Evolutionary conservation across 1,139 yeast genomes (phyloP), one percentile per base, ranked within the genome.

Genomic region (Pichia norvegensis): DNA sequence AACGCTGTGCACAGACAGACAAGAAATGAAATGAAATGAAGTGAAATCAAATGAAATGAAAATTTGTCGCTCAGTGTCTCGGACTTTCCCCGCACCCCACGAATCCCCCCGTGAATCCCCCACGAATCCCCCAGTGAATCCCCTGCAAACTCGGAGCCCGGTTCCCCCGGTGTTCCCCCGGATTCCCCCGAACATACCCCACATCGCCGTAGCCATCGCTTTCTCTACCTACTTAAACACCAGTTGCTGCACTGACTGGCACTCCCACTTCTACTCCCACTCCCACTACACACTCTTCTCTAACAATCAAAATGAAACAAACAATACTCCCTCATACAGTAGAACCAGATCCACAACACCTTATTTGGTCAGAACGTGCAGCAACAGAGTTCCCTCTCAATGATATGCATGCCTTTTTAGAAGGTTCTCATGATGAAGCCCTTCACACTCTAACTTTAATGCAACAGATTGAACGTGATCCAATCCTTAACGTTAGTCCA

Each of bases 391-490:
- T 72, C 55, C 70, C 72, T 54, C 64, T 70, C 20, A 66, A 67
- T 46, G 59, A 63, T 42, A 72, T 74, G 78, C 72, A 72, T 55
- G 59, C 64, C 42, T 74, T 73, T 52, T 61, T 74, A 50, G 79
- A 74, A 60, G 76, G 76, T 16, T 63, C 70, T 10, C 53, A 60
- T 45, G 66, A 67, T 37, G 62, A 61, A 23, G 63, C 74, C 25
- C 63, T 65, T 23, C 63, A 62, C 44, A 65, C 69, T 17, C 61
- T 66, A 43, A 50, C 55, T 17, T 52, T 72, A 43, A 56, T 68
- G 55, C 74, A 70, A 55, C 73, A 73, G 46, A 61, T 74, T 56
- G 79, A 74, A 58, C 64, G 78, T 54, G 79, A 74, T 53, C 78
- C 79, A 2, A 60, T 72, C 37, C 59, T 74, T 46, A 63, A 65